phyloP scores from a whole-genome alignment of 78 protist genomes.

The Emiliania huxleyi region DNA sequence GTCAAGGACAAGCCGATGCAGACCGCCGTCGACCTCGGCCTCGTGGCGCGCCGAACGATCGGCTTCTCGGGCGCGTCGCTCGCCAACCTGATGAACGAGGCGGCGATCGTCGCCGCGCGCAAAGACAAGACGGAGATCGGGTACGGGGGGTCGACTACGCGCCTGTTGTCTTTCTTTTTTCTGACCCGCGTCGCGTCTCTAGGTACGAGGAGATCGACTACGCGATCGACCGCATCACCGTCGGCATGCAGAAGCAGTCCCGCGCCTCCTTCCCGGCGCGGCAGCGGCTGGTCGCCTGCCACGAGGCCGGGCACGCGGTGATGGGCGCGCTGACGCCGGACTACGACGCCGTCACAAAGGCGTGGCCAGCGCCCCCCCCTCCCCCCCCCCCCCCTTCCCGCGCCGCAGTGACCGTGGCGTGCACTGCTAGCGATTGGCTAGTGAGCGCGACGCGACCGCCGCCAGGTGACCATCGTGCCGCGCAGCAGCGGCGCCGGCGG shows the following conservation, averaged over 20 bases:
- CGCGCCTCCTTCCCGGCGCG: background rate
- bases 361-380: too few relatives aligned
- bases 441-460: too few relatives aligned
- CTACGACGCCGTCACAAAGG: slow-evolving; percentile 85
- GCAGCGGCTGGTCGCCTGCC: background rate
- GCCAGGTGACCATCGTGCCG: background rate
- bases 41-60: slow-evolving; percentile 38
- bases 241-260: slow-evolving; percentile 31
- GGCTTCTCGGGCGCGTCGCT: slow-evolving; percentile 59
- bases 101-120: slow-evolving; percentile 59
- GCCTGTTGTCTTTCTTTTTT: too few relatives aligned
- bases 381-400: too few relatives aligned
- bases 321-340: slow-evolving; percentile 37
- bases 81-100: slow-evolving; percentile 53
- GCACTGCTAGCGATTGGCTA: too few relatives aligned
- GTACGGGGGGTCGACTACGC: too few relatives aligned
- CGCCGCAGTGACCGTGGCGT: too few relatives aligned
- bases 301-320: slow-evolving; percentile 15
- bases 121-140: background rate
- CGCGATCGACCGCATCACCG: slow-evolving; percentile 54
- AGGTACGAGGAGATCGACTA: slow-evolving; percentile 16
- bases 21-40: slow-evolving; percentile 30
- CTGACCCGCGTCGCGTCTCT: slow-evolving; percentile 88
- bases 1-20: slow-evolving; percentile 49
- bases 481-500: slow-evolving; percentile 76